These are phyloP conservation scores for Sporobolomyces roseus DNA, from an alignment of 768 basidiomycete species.

Conservation along the genomic window DNA sequence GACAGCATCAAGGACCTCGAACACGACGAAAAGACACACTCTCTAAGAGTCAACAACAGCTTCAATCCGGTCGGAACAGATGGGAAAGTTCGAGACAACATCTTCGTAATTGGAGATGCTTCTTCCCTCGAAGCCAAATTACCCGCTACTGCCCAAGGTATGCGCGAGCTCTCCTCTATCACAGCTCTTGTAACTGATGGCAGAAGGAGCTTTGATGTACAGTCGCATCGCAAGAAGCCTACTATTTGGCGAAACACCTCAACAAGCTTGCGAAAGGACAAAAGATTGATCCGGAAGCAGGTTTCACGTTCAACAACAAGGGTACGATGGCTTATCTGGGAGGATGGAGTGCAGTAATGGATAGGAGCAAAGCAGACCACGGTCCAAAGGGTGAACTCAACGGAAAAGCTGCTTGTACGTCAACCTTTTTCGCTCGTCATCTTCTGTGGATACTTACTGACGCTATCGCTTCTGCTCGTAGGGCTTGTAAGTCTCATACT, in stretches of 20 bases:
- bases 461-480: too few species aligned
- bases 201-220: not conserved
- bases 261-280: conserved; percentile 59
- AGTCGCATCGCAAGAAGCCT: conserved; percentile 76
- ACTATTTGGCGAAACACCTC: conserved; percentile 63
- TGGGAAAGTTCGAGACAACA: conserved; percentile 60
- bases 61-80: conserved; percentile 62
- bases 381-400: conserved; percentile 52
- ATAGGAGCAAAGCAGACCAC: conserved; percentile 50
- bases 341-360: conserved; percentile 57
- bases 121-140: conserved; percentile 59
- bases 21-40: conserved; percentile 42
- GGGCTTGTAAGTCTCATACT: too few species aligned
- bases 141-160: conserved; percentile 73
- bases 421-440: not conserved
- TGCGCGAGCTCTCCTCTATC: too few species aligned
- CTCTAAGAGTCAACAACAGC: conserved; percentile 57
- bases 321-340: conserved; percentile 79
- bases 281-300: conserved; percentile 49
- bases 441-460: too few species aligned
- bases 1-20: conserved; percentile 60
- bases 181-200: not conserved
- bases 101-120: conserved; percentile 80
- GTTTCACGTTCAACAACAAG: conserved; percentile 67
- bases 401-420: conserved; percentile 54